Base-by-base conservation (phyloP, 164 flowering plant species). In the Aristolochia fimbriata region DNA sequence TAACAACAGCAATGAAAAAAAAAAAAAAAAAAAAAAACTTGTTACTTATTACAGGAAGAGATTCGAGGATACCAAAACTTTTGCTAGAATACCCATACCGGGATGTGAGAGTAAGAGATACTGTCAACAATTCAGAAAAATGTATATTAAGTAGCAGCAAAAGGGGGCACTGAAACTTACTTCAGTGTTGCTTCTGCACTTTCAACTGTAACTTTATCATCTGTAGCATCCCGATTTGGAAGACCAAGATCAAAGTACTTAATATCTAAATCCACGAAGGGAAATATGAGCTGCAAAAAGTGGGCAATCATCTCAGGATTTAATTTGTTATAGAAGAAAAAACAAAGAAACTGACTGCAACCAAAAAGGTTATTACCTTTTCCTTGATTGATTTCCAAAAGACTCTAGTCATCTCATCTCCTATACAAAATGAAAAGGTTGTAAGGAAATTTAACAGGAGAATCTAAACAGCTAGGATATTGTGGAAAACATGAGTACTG, bases 111-210 rank as follows among this genome's bases (percentile, higher is more conserved):
- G 43, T 37, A 37, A 10, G 43, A 37, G 11, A 37, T 10, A 7
- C 4, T 37, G 43, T 37, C 43, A 37, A 37, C 8, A 10, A 37
- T 37, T 37, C 43, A 37, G 43, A 3, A 37, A 37, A 37, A 37
- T 37, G 1, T 3, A 37, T 37, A 0, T 2, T 21, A 1, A 20
- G 7, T 1, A 24, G 24, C 17, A 54, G 23, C 19, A 31, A 15
- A 22, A 49, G 37, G 20, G 10, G 43, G 12, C 4, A 14, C 51
- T 50, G 19, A 54, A 3, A 65, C 87, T 60, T 84, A 93, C 99
- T 88, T 93, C 6, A 86, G 84, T 62, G 99, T 86, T 25, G 99
- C 99, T 76, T 93, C 97, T 45, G 99, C 97, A 78, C 99, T 93
- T 77, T 93, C 97, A 70, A 90, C 59, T 0, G 99, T 93, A 60